A percentile compares a stretch with the other conserved stretches of the same genome.
Conservation (phyloP, 202 grass and related monocot species). For the Alloteropsis angusta region DNA sequence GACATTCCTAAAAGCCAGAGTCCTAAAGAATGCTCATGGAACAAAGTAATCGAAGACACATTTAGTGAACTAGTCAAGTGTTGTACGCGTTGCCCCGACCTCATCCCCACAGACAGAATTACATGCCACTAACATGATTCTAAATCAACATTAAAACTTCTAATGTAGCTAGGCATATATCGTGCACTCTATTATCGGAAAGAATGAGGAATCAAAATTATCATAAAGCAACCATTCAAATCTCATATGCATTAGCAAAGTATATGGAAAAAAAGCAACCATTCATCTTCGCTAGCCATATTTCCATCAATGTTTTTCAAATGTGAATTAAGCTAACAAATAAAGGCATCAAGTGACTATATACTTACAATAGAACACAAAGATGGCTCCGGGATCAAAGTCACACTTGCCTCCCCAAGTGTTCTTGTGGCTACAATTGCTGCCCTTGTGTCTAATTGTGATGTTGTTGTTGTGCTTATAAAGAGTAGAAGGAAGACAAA, state of each 20-base stretch:
- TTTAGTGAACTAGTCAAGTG: too few species aligned
- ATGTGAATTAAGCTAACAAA: not conserved
- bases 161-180: not conserved
- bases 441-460: not conserved
- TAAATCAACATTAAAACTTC: not conserved
- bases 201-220: not conserved
- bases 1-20: not conserved
- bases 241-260: not conserved
- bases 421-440: not conserved
- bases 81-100: too few species aligned
- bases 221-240: not conserved
- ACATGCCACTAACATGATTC: not conserved
- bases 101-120: not conserved
- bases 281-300: too few species aligned
- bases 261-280: too few species aligned
- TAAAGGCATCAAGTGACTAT: not conserved
- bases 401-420: not conserved
- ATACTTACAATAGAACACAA: slow-evolving; percentile 12
- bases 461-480: slow-evolving; percentile 17
- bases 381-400: not conserved
- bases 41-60: not conserved
- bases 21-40: not conserved
- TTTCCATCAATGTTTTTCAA: not conserved
- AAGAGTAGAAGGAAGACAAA: not conserved
- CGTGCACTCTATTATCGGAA: not conserved